A percentile compares a stretch with the other conserved stretches of the same genome.
Conservation (phyloP, 768 basidiomycete species). For the Termitomyces sp. region DNA sequence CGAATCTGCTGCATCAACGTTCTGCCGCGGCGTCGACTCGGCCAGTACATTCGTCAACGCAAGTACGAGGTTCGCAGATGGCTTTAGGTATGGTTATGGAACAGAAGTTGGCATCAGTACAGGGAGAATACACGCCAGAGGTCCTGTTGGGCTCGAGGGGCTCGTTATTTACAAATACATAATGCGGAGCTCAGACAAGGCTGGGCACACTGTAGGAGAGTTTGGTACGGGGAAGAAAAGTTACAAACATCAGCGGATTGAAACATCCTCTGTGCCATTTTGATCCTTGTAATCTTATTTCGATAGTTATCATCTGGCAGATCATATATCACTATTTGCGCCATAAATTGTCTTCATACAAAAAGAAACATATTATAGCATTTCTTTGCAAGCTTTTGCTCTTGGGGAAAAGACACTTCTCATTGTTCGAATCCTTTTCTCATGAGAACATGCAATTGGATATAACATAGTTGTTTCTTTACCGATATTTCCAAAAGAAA, state of each 20-base stretch:
- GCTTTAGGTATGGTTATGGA: conserved; percentile 94
- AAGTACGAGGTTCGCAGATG: conserved; percentile 94
- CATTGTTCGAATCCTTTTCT: too few relatives aligned
- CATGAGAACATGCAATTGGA: too few relatives aligned
- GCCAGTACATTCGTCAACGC: conserved; percentile 94
- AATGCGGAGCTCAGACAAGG: conserved; percentile 65
- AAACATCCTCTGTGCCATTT: conserved; percentile 41
- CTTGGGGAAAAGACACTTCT: too few relatives aligned
- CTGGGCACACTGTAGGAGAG: conserved; percentile 83
- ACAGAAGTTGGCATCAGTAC: conserved; percentile 98
- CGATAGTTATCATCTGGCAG: background rate
- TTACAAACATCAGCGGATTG: conserved; percentile 60
- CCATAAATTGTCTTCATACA: too few relatives aligned
- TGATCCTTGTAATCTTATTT: conserved; percentile 13
- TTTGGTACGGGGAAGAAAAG: conserved; percentile 73
- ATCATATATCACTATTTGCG: background rate
- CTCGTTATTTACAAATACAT: conserved; percentile 96
- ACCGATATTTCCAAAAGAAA: too few relatives aligned
- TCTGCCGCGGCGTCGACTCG: conserved; percentile 86
- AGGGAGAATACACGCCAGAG: conserved; percentile 92
- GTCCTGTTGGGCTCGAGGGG: conserved; percentile 92
- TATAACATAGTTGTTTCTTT: too few relatives aligned
- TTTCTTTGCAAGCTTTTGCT: too few relatives aligned
- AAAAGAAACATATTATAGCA: too few relatives aligned
- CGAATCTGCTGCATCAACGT: conserved; percentile 53